phyloP scores from a whole-genome alignment of 2,329 filamentous ascomycete genomes.

The Arthroderma sp. region DNA sequence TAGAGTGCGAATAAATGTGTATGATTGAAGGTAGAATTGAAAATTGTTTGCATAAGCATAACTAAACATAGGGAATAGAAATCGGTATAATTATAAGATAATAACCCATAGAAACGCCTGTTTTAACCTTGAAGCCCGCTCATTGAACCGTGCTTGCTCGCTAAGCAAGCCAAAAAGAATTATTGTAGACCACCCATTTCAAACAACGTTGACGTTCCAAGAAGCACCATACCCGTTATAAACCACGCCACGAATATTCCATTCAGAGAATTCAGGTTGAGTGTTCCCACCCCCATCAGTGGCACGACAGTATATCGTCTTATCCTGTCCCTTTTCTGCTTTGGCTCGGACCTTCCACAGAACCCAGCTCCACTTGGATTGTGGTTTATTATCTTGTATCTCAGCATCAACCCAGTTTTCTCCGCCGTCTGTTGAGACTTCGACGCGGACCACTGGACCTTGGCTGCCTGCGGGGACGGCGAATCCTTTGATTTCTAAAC shows the following conservation, averaged over 20 bases:
- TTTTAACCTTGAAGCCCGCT: not conserved
- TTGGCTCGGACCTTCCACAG: constrained; percentile 41
- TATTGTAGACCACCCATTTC: not conserved
- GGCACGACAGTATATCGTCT: constrained; percentile 42
- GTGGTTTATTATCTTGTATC: constrained; percentile 19
- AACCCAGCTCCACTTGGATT: constrained; percentile 45
- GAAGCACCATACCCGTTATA: constrained; percentile 50
- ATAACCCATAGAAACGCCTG: not conserved
- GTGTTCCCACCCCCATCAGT: constrained; percentile 43
- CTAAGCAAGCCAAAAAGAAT: not conserved
- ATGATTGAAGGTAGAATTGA: not conserved
- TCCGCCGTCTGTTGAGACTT: constrained; percentile 42
- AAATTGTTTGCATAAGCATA: no score
- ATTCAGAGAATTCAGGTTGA: constrained; percentile 39
- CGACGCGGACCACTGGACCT: constrained; percentile 43
- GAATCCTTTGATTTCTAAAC: constrained; percentile 43
- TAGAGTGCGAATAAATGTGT: not conserved
- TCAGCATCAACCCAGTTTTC: constrained; percentile 40
- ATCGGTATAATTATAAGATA: not conserved
- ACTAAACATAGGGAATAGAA: no score
- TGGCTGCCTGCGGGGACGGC: constrained; percentile 43
- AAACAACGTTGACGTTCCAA: constrained; percentile 36
- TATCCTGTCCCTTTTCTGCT: constrained; percentile 28
- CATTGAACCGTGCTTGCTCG: not conserved
- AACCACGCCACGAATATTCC: constrained; percentile 49